Evolutionary conservation across 2,329 filamentous ascomycete genomes (phyloP).

Genomic region (Myotisia sp.): DNA sequence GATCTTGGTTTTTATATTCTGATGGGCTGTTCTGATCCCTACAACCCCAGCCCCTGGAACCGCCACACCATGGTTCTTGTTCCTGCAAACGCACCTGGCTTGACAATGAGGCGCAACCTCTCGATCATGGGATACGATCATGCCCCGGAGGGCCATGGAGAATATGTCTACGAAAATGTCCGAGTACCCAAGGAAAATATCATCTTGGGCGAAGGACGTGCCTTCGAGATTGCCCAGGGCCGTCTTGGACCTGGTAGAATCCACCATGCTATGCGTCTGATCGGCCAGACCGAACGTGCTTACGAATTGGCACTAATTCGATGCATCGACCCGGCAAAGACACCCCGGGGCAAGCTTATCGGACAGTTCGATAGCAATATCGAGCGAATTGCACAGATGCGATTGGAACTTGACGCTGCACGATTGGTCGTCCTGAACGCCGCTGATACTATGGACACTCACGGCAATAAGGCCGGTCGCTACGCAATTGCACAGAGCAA

Average conservation of each 20-base stretch:
- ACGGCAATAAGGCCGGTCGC: slow-evolving; percentile 67
- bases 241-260: slow-evolving; percentile 77
- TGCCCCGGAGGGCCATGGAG: slow-evolving; percentile 76
- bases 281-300: slow-evolving; percentile 67
- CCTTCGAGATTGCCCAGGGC: slow-evolving; percentile 86
- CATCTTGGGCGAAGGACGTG: slow-evolving; percentile 68
- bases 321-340: slow-evolving; percentile 70
- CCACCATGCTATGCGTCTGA: slow-evolving; percentile 78
- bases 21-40: slow-evolving; percentile 68
- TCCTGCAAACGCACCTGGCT: slow-evolving; percentile 55
- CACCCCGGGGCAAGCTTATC: slow-evolving; percentile 67
- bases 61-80: slow-evolving; percentile 78
- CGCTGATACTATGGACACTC: slow-evolving; percentile 71
- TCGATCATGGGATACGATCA: slow-evolving; percentile 81
- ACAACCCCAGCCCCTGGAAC: slow-evolving; percentile 55
- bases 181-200: slow-evolving; percentile 62
- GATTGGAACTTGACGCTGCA: slow-evolving; percentile 72
- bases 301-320: slow-evolving; percentile 79
- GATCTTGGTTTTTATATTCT: slow-evolving; percentile 59
- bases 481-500: slow-evolving; percentile 47
- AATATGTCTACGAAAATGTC: slow-evolving; percentile 67
- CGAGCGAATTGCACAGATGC: slow-evolving; percentile 69
- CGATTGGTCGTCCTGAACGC: slow-evolving; percentile 75
- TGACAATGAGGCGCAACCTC: slow-evolving; percentile 74
- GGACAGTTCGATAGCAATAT: slow-evolving; percentile 73